A percentile compares a stretch with the other conserved stretches of the same genome.
These are phyloP conservation scores for Phalaenopsis aphrodite DNA, from an alignment of 106 monocot genomes.

Conservation along the genomic window DNA sequence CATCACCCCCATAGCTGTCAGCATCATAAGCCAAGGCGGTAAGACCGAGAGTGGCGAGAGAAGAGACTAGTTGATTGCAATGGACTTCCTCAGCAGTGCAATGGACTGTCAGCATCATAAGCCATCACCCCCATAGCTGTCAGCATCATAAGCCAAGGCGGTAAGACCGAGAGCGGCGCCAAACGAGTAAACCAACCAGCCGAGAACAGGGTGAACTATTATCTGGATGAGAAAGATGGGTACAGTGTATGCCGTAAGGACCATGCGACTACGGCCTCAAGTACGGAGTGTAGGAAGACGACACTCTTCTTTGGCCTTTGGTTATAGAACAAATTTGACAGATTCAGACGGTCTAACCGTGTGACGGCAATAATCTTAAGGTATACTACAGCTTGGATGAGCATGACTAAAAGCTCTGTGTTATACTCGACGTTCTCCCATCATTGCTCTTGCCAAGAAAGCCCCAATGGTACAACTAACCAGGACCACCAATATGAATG, in stretches of 20 bases:
- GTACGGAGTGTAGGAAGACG: constrained; percentile 30
- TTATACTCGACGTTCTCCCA: constrained; percentile 61
- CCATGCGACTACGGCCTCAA: constrained; percentile 49
- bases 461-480: constrained; percentile 75
- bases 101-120: no score
- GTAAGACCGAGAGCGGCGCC: constrained; percentile 16
- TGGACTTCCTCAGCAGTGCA: no score
- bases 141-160: constrained; percentile 40
- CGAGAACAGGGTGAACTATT: constrained; percentile 76
- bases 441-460: constrained; percentile 78
- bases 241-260: constrained; percentile 50
- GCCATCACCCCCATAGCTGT: constrained; percentile 51
- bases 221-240: constrained; percentile 83
- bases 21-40: constrained; percentile 5
- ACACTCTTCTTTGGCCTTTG: constrained; percentile 49
- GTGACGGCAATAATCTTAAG: constrained; percentile 42
- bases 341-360: constrained; percentile 49
- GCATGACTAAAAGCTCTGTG: constrained; percentile 47
- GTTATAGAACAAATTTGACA: constrained; percentile 64
- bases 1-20: constrained; percentile 54
- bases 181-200: constrained; percentile 69
- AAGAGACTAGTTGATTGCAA: no score
- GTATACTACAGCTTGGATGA: constrained; percentile 61
- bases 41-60: no score
- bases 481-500: constrained; percentile 98